Evolutionary conservation across 768 basidiomycete species (phyloP).

Genomic region (Calocybe gangraenosa): DNA sequence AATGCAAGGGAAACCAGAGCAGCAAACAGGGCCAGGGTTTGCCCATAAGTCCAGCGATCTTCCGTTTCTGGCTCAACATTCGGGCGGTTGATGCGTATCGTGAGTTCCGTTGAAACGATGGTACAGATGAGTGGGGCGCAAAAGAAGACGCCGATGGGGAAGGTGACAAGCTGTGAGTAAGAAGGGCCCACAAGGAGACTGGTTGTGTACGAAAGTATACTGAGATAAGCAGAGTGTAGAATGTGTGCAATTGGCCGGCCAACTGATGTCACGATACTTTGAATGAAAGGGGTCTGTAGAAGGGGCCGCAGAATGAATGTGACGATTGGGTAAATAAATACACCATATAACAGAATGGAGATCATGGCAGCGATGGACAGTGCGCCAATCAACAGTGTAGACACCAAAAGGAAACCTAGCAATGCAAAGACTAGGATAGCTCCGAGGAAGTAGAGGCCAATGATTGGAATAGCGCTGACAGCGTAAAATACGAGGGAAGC

Average conservation of each 20-base stretch:
- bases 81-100: background rate
- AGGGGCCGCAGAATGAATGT: background rate
- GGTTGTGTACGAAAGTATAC: background rate
- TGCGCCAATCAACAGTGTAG: background rate
- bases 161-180: background rate
- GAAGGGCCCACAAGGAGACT: background rate
- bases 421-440: background rate
- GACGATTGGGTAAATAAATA: background rate
- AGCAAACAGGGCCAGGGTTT: conserved; percentile 1
- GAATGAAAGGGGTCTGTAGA: background rate
- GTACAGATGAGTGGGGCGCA: conserved; percentile 1
- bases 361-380: background rate
- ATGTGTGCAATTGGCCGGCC: background rate
- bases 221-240: background rate
- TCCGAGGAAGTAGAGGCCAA: conserved; percentile 4
- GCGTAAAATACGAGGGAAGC: conserved; percentile 3
- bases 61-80: background rate
- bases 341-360: background rate
- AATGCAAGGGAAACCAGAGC: background rate
- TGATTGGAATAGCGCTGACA: background rate
- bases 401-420: background rate
- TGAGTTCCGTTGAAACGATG: conserved; percentile 5
- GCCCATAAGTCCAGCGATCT: conserved; percentile 2
- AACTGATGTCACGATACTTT: background rate
- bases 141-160: background rate